phyloP scores from a whole-genome alignment of 2,329 filamentous ascomycete genomes.

The Penicillium oxalicum region DNA sequence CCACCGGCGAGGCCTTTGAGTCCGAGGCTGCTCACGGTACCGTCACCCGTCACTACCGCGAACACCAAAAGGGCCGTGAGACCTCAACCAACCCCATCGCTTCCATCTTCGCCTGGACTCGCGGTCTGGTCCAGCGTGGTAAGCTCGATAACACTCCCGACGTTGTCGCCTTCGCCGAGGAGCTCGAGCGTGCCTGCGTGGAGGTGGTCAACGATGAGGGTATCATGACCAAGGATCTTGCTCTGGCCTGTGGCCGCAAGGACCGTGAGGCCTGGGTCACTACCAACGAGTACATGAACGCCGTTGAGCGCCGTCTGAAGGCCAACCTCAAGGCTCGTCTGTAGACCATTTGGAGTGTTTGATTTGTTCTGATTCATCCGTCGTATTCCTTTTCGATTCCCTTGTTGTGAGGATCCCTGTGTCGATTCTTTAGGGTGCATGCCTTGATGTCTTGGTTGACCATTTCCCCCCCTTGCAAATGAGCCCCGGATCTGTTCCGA shows the following conservation, averaged over 20 bases:
- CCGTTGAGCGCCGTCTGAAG: conserved; percentile 87
- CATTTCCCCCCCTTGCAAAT: too few species aligned
- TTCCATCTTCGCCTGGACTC: conserved; percentile 98
- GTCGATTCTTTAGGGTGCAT: too few species aligned
- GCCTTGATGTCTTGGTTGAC: too few species aligned
- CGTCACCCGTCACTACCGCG: conserved; percentile 95
- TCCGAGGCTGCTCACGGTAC: conserved; percentile 97
- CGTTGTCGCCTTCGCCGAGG: conserved; percentile 83
- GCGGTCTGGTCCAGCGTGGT: conserved; percentile 86
- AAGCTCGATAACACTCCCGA: conserved; percentile 91
- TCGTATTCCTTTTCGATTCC: conserved; percentile 4
- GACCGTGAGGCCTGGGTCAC: conserved; percentile 81
- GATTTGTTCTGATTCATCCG: conserved; percentile 7
- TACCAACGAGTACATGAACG: conserved; percentile 83
- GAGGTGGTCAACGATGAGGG: conserved; percentile 90
- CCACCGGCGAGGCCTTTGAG: conserved; percentile 94
- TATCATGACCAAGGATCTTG: conserved; percentile 99
- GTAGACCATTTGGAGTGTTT: conserved; percentile 15
- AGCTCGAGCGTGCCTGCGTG: conserved; percentile 84
- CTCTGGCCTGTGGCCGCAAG: conserved; percentile 87
- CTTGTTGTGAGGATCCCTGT: conserved; percentile 3
- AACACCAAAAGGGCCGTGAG: conserved; percentile 96
- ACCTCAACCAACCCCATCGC: conserved; percentile 98
- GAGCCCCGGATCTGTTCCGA: too few species aligned
- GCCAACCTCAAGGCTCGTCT: conserved; percentile 50